These are phyloP conservation scores for Fusarium veterinarium DNA, from an alignment of 2,329 filamentous ascomycete species.

Conservation along the genomic window DNA sequence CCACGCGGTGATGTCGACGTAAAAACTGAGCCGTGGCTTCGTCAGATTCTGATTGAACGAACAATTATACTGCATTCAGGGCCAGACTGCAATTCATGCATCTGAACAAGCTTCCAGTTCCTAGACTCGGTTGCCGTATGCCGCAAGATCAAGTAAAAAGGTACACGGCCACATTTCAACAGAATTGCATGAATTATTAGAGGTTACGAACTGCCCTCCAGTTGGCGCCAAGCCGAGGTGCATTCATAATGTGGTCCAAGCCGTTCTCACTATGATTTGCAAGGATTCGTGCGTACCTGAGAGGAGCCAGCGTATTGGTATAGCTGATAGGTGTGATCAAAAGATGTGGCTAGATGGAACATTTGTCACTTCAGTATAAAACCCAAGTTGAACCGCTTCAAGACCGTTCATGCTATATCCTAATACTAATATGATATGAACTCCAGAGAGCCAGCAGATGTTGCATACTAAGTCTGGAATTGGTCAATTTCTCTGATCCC, in stretches of 20 bases:
- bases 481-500: neutral
- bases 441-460: neutral
- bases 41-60: neutral
- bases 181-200: neutral
- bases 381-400: neutral
- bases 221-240: neutral
- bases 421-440: neutral
- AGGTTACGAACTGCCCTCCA: neutral
- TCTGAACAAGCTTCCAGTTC: neutral
- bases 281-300: neutral
- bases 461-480: neutral
- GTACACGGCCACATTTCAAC: neutral
- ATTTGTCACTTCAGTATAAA: neutral
- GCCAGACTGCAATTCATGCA: neutral
- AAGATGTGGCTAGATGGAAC: neutral
- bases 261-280: neutral
- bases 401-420: neutral
- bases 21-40: neutral
- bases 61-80: neutral
- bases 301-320: neutral
- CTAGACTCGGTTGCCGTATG: neutral
- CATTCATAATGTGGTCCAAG: neutral
- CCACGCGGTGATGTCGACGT: constrained; percentile 3
- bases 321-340: neutral
- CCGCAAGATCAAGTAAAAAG: neutral